Evolutionary conservation across 1,139 yeast species (phyloP).

Genomic region (Geotrichum bryndzae): DNA sequence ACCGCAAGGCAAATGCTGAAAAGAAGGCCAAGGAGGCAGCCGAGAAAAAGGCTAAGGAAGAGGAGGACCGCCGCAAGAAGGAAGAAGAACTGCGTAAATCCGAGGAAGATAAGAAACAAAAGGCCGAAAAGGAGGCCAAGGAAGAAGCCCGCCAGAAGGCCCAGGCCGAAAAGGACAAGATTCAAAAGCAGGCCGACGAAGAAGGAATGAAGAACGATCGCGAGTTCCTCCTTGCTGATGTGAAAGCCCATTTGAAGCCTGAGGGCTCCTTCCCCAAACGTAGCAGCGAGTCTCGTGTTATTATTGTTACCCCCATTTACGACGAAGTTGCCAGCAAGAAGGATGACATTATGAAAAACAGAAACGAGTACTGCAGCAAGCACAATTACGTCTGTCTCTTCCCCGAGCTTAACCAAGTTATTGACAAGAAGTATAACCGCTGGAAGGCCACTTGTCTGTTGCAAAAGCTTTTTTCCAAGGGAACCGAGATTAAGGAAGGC

Average conservation of each 20-base stretch:
- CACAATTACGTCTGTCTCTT: conserved; percentile 11
- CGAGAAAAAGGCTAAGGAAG: conserved; percentile 2
- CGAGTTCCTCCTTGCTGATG: conserved; percentile 2
- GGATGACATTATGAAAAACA: conserved; percentile 4
- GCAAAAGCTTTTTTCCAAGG: not conserved
- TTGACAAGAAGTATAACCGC: not conserved
- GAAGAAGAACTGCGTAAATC: conserved; percentile 8
- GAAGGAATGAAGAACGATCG: conserved; percentile 4
- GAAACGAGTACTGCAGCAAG: conserved; percentile 7
- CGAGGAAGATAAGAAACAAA: conserved; percentile 11
- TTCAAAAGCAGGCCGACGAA: conserved; percentile 1
- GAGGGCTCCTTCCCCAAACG: not conserved
- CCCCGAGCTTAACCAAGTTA: not conserved
- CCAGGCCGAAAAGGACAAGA: not conserved
- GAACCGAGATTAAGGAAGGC: not conserved
- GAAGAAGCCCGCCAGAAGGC: conserved; percentile 5
- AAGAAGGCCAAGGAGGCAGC: conserved; percentile 1
- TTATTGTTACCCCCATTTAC: conserved; percentile 5
- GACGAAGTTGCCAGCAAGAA: not conserved
- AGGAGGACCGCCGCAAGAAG: conserved; percentile 2
- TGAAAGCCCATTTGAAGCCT: not conserved
- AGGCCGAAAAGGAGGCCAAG: not conserved
- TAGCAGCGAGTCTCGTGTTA: not conserved
- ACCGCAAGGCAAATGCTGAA: not conserved
- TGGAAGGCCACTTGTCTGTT: not conserved